phyloP scores from a whole-genome alignment of 352 stramenopile genomes.

The Pythium apleroticum region DNA sequence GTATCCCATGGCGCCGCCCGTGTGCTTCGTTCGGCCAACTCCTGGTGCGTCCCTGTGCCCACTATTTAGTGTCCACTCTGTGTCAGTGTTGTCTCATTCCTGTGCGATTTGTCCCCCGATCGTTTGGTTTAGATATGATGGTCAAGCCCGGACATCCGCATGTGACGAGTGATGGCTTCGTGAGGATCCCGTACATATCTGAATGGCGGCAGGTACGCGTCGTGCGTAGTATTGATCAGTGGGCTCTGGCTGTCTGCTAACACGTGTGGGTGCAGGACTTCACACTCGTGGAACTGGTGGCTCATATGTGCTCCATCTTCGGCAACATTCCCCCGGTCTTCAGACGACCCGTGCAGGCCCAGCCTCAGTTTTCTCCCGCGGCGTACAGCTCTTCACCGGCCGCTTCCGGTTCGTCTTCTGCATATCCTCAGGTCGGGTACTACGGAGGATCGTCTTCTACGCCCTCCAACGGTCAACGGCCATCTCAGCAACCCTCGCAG shows the following conservation, averaged over 20 bases:
- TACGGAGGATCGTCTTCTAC: constrained; percentile 28
- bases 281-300: constrained; percentile 82
- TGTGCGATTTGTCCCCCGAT: constrained; percentile 1
- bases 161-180: constrained; percentile 83
- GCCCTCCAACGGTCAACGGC: constrained; percentile 18
- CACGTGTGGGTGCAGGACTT: constrained; percentile 44
- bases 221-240: neutral
- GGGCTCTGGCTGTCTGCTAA: neutral
- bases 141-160: constrained; percentile 85
- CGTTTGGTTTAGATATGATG: constrained; percentile 65
- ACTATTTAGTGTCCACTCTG: too few relatives aligned
- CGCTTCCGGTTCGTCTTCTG: constrained; percentile 2
- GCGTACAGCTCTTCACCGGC: constrained; percentile 21
- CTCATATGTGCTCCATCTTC: constrained; percentile 90
- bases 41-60: constrained; percentile 31
- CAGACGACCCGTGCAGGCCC: constrained; percentile 52
- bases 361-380: constrained; percentile 22
- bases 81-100: neutral
- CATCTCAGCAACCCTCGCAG: constrained; percentile 23
- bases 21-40: constrained; percentile 88
- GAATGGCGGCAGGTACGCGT: constrained; percentile 62
- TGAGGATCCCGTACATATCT: constrained; percentile 83
- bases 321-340: constrained; percentile 86
- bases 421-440: constrained; percentile 35
- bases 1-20: constrained; percentile 77